phyloP scores from a whole-genome alignment of 768 basidiomycete genomes.

The Podaxis pistillaris region DNA sequence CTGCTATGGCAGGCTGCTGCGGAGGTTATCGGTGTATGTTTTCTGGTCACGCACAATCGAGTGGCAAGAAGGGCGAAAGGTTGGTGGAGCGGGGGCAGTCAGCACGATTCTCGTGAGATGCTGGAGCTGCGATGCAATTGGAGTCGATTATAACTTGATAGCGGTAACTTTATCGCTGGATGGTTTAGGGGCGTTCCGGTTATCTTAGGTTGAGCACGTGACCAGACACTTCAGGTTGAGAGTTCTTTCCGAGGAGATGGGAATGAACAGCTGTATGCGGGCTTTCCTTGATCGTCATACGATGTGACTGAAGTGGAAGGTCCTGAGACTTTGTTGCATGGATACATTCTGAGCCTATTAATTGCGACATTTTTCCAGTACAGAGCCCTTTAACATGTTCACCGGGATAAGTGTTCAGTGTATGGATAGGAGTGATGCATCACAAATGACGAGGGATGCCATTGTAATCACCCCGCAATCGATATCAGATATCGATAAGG shows the following conservation, averaged over 20 bases:
- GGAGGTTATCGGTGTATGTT: background rate
- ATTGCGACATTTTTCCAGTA: too few species aligned
- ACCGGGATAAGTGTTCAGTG: background rate
- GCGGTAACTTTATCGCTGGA: background rate
- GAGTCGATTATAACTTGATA: too few species aligned
- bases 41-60: background rate
- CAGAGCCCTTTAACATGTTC: background rate
- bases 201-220: background rate
- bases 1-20: background rate
- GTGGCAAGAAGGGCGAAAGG: background rate
- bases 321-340: background rate
- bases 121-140: background rate
- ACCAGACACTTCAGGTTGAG: background rate
- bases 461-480: background rate
- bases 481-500: constrained; percentile 15
- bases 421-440: too few species aligned
- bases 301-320: too few species aligned
- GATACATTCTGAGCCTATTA: background rate
- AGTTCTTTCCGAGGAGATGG: constrained; percentile 1
- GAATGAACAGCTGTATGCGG: background rate
- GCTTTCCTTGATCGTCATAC: background rate
- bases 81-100: background rate
- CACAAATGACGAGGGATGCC: too few species aligned
- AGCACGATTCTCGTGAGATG: background rate
- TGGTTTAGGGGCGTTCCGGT: background rate